A percentile compares a stretch with the other conserved stretches of the same genome.
Evolutionary conservation across 2,329 filamentous ascomycete genomes (phyloP).

Genomic region (Xylaria sp.): DNA sequence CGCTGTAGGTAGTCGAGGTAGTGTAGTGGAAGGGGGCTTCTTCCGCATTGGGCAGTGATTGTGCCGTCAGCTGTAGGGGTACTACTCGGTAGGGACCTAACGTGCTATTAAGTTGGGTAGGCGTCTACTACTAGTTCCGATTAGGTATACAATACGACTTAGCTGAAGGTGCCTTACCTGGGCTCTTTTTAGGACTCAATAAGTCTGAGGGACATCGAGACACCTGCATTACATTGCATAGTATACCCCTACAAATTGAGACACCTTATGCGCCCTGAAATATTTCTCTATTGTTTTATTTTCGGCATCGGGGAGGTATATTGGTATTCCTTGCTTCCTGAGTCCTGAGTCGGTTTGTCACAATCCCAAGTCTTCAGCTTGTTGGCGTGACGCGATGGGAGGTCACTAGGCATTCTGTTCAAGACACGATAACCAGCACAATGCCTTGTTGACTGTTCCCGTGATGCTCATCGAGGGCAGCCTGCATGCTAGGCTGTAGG

Average conservation of each 20-base stretch:
- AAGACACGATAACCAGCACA: not conserved
- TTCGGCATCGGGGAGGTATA: not conserved
- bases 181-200: slow-evolving; percentile 1
- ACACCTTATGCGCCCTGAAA: slow-evolving; percentile 35
- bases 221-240: slow-evolving; percentile 29
- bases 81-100: slow-evolving; percentile 12
- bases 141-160: not conserved
- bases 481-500: not conserved
- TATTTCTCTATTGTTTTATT: slow-evolving; percentile 8
- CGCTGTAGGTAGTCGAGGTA: slow-evolving; percentile 29
- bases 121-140: not conserved
- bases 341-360: not conserved
- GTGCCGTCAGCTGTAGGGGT: slow-evolving; percentile 11
- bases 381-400: not conserved
- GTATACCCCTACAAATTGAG: slow-evolving; percentile 19
- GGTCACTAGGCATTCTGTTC: not conserved
- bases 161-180: not conserved
- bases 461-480: slow-evolving; percentile 1
- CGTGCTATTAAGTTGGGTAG: too few species aligned
- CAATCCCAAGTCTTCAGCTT: not conserved
- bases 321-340: not conserved
- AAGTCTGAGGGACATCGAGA: slow-evolving; percentile 1
- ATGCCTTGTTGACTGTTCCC: slow-evolving; percentile 18
- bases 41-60: slow-evolving; percentile 32
- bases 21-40: slow-evolving; percentile 31